phyloP scores from a whole-genome alignment of 768 basidiomycete genomes.

The Mycena capillaripes region DNA sequence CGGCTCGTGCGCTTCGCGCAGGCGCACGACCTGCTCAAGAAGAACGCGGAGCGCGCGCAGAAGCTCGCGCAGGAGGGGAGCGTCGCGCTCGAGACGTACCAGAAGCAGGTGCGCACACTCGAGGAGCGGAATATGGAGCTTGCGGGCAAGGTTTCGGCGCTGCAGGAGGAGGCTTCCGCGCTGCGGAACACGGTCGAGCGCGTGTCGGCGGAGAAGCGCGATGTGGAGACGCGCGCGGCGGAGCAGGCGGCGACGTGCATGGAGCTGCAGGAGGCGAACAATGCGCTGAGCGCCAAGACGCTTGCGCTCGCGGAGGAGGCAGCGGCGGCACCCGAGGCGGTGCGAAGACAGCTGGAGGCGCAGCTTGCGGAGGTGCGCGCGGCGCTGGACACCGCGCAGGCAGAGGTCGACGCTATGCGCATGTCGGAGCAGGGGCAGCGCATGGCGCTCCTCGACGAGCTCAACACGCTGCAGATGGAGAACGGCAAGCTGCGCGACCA shows the following conservation, averaged over 20 bases:
- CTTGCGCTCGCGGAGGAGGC: slow-evolving; percentile 81
- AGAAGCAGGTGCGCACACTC: slow-evolving; percentile 86
- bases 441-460: slow-evolving; percentile 88
- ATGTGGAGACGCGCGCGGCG: slow-evolving; percentile 75
- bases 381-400: slow-evolving; percentile 73
- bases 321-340: slow-evolving; percentile 66
- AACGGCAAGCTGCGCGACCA: slow-evolving; percentile 80
- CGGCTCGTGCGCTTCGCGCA: slow-evolving; percentile 88
- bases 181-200: slow-evolving; percentile 76
- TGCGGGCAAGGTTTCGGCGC: slow-evolving; percentile 62
- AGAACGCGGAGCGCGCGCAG: slow-evolving; percentile 92
- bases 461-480: slow-evolving; percentile 87
- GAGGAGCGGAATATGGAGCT: slow-evolving; percentile 79
- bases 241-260: slow-evolving; percentile 82
- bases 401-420: slow-evolving; percentile 77
- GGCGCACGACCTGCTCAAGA: slow-evolving; percentile 92
- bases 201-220: slow-evolving; percentile 71
- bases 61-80: slow-evolving; percentile 90
- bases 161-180: slow-evolving; percentile 78
- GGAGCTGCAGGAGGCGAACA: slow-evolving; percentile 86
- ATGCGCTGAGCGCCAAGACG: slow-evolving; percentile 78
- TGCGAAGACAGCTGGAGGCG: slow-evolving; percentile 73
- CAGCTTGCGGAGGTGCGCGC: slow-evolving; percentile 74
- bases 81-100: slow-evolving; percentile 87
- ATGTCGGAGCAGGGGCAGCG: slow-evolving; percentile 85